phyloP scores from a whole-genome alignment of 345 rosid species.

The Erysimum cheiranthoides region DNA sequence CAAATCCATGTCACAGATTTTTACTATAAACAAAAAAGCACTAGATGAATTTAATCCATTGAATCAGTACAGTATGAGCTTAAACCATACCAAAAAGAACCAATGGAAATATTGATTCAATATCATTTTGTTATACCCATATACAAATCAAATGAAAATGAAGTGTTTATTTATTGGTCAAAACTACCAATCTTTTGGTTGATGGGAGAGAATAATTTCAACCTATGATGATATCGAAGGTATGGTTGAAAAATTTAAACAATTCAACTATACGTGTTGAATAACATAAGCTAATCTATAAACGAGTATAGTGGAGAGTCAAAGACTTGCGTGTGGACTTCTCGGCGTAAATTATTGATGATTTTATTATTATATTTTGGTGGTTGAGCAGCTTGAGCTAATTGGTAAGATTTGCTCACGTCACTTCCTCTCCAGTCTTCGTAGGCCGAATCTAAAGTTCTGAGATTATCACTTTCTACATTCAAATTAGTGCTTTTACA shows the following conservation, averaged over 20 bases:
- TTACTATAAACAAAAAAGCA: neutral
- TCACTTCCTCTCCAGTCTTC: conserved; percentile 31
- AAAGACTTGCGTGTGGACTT: conserved; percentile 31
- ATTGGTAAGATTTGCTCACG: conserved; percentile 43
- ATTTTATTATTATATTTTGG: conserved; percentile 1
- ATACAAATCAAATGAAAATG: neutral
- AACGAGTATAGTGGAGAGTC: conserved; percentile 15
- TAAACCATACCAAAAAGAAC: neutral
- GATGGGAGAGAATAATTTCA: conserved; percentile 10
- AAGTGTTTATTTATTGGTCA: too few relatives aligned
- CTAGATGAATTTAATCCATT: too few relatives aligned
- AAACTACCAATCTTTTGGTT: neutral
- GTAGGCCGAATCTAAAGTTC: conserved; percentile 32
- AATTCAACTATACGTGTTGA: too few relatives aligned
- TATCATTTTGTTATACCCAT: neutral
- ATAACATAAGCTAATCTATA: neutral
- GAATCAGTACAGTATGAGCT: neutral
- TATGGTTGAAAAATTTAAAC: too few relatives aligned
- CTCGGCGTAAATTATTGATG: conserved; percentile 6
- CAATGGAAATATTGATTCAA: neutral
- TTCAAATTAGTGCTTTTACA: conserved; percentile 17
- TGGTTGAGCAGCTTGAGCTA: conserved; percentile 9
- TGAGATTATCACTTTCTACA: neutral
- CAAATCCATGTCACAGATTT: neutral
- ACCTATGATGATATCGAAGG: neutral